Base-by-base conservation (phyloP, 208 protist species). In the Trypanosoma cruzi region DNA sequence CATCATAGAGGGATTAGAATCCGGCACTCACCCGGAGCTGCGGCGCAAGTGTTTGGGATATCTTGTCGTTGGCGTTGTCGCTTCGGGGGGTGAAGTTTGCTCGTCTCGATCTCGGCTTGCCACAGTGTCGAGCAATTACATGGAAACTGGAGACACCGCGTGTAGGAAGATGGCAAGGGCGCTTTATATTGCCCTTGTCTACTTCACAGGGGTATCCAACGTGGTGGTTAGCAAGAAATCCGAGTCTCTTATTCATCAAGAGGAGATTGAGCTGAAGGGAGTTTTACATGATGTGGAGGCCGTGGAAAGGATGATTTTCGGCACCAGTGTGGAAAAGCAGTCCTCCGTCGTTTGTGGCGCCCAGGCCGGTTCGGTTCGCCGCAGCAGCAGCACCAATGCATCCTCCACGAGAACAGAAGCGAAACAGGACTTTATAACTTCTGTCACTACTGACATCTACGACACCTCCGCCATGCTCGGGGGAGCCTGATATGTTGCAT, bases 161-260 rank as follows among this genome's bases (percentile, higher is more conserved):
- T 90, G 80, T 65, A 82, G 90, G 52, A 87, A 86, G 55, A 94
- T 96, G 90, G 85, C 88, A 18, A 82, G 90, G 16, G 81, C 86
- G 13, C 66, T 96, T 24, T 87, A 75, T 71, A 85, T 86, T 29
- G 75, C 87, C n/a, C 69, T 96, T n/a, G 75, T 75, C 28, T 62
- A 49, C 36, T 66, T 68, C 66, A 52, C 40, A 49, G 49, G 16
- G 29, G 24, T 32, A 4, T 34, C 52, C 14, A 67, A 81, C 36
- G 48, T 48, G 22, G 80, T 86, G 28, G 31, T 31, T 20, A 80
- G 90, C 53, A 78, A 76, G 18, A 86, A 81, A 44, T 81, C 73
- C 5, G 73, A 83, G 73, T 54, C 62, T 16, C 77, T 96, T 10
- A 78, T 96, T 34, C 71, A 79, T 69, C 69, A 81, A 50, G 88